phyloP scores from a whole-genome alignment of 83 land plant genomes.

The Thuja plicata region DNA sequence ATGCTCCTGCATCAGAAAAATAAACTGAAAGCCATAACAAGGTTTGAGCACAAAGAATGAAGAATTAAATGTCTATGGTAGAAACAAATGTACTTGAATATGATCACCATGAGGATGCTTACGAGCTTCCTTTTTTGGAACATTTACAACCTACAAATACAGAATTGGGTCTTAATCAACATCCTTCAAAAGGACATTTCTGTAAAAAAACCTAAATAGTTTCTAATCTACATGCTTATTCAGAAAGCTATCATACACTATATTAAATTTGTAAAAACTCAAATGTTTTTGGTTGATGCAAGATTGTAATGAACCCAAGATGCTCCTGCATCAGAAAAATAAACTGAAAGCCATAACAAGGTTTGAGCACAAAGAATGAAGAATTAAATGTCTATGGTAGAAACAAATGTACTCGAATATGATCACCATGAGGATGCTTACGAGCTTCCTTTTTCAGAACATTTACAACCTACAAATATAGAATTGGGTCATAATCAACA shows the following conservation, averaged over 20 bases:
- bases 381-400: background rate
- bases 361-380: background rate
- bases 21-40: no score
- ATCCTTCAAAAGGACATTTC: background rate
- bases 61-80: background rate
- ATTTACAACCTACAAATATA: constrained; percentile 41
- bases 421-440: constrained; percentile 65
- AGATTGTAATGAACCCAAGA: no score
- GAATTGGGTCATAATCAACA: background rate
- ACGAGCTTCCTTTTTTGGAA: constrained; percentile 60
- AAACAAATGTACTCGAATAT: constrained; percentile 42
- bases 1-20: no score
- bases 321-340: no score
- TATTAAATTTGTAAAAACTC: no score
- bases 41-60: background rate
- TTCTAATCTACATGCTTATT: background rate
- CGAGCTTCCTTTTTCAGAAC: constrained; percentile 63
- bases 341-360: no score
- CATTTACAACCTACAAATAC: constrained; percentile 46
- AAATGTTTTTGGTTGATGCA: no score
- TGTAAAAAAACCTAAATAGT: background rate
- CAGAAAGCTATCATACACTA: no score
- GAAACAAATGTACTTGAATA: constrained; percentile 41
- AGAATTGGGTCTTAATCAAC: background rate
- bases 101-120: constrained; percentile 67